Evolutionary conservation across 257 asterid genomes (phyloP).

Genomic region (Ehretia macrophylla): DNA sequence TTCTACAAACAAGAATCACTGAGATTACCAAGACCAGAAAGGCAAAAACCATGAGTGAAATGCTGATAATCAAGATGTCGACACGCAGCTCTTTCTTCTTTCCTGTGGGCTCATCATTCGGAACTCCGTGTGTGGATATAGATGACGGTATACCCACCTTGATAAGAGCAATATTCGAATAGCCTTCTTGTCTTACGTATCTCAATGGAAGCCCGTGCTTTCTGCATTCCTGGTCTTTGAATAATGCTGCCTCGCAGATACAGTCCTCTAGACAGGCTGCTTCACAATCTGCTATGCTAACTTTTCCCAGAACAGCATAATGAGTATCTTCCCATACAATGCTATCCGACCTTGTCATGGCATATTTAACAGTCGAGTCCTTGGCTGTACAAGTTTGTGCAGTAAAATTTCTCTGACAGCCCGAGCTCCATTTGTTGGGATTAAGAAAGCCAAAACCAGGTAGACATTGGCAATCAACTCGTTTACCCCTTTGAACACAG

Average conservation of each 20-base stretch:
- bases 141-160: slow-evolving; percentile 13
- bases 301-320: neutral
- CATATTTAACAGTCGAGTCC: neutral
- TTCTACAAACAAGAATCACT: slow-evolving; percentile 9
- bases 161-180: slow-evolving; percentile 20
- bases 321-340: slow-evolving; percentile 27
- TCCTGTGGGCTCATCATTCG: neutral
- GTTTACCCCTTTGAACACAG: slow-evolving; percentile 20
- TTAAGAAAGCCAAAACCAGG: slow-evolving; percentile 34
- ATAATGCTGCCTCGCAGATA: slow-evolving; percentile 45
- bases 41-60: slow-evolving; percentile 19
- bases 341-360: slow-evolving; percentile 15
- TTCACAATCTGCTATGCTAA: slow-evolving; percentile 24
- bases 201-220: slow-evolving; percentile 50
- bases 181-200: slow-evolving; percentile 22
- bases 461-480: slow-evolving; percentile 29
- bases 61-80: slow-evolving; percentile 22
- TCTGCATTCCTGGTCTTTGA: slow-evolving; percentile 15
- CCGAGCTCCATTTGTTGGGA: slow-evolving; percentile 28
- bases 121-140: neutral
- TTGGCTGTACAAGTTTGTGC: slow-evolving; percentile 19
- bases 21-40: slow-evolving; percentile 25
- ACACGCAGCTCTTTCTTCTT: slow-evolving; percentile 9
- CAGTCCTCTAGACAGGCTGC: slow-evolving; percentile 46
- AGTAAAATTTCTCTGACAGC: slow-evolving; percentile 26